phyloP scores from a whole-genome alignment of 768 basidiomycete species.

The Rhizopogon vulgaris region DNA sequence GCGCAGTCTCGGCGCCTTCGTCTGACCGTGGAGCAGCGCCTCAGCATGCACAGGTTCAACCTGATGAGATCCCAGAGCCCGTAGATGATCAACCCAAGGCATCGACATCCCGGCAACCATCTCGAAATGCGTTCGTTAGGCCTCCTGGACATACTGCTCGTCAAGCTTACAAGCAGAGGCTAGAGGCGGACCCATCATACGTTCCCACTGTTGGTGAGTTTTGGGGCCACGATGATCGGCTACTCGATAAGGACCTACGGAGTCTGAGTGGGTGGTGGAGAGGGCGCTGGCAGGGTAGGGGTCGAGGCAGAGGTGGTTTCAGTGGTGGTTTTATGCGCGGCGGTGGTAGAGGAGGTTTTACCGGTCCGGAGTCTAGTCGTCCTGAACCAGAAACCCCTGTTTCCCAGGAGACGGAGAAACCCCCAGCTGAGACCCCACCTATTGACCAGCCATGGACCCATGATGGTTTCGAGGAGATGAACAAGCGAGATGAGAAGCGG shows the following conservation, averaged over 20 bases:
- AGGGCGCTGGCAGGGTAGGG: constrained; percentile 67
- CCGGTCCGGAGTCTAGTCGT: constrained; percentile 11
- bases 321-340: constrained; percentile 42
- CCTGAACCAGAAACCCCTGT: constrained; percentile 3
- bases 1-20: constrained; percentile 29
- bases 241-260: constrained; percentile 76
- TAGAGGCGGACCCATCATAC: constrained; percentile 82
- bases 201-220: constrained; percentile 89
- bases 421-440: constrained; percentile 37
- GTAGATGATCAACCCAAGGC: constrained; percentile 29
- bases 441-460: constrained; percentile 76
- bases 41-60: constrained; percentile 9
- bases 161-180: constrained; percentile 78
- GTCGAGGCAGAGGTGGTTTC: constrained; percentile 49
- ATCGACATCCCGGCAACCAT: constrained; percentile 32
- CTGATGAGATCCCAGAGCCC: constrained; percentile 5
- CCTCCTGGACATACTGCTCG: constrained; percentile 59
- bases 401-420: constrained; percentile 15
- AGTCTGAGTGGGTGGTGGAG: constrained; percentile 88
- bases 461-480: constrained; percentile 87
- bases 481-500: constrained; percentile 59
- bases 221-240: constrained; percentile 91
- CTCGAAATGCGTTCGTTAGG: constrained; percentile 17
- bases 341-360: constrained; percentile 44
- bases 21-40: constrained; percentile 18